Conservation (phyloP, 2,329 filamentous ascomycete species). For the Didymella segeticola region DNA sequence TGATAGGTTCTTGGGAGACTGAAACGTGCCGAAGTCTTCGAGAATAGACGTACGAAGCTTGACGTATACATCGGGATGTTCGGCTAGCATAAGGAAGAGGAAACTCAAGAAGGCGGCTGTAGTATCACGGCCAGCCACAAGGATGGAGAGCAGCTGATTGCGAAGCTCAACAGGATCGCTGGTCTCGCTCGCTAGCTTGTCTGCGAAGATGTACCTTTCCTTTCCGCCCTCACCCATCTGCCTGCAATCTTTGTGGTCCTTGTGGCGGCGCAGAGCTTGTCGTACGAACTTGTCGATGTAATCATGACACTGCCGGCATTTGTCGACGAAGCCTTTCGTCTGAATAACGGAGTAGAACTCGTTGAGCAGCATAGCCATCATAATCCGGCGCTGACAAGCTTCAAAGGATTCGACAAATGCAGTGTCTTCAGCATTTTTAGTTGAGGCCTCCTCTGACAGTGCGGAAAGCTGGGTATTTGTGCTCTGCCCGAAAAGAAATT, state of each 20-base stretch:
- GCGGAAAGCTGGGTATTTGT: conserved; percentile 10
- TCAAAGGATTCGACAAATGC: background rate
- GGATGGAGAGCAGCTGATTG: conserved; percentile 68
- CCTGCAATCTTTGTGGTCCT: background rate
- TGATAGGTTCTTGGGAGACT: conserved; percentile 4
- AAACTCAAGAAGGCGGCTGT: conserved; percentile 72
- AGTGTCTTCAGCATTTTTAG: background rate
- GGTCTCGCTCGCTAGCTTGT: background rate
- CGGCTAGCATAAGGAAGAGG: conserved; percentile 42
- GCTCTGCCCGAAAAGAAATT: conserved; percentile 41
- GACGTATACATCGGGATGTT: conserved; percentile 46
- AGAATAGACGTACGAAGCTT: conserved; percentile 40
- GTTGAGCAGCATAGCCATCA: conserved; percentile 2
- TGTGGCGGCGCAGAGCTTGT: conserved; percentile 27
- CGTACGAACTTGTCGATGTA: conserved; percentile 35
- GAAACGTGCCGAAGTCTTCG: conserved; percentile 48
- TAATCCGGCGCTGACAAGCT: background rate
- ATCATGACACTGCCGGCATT: background rate
- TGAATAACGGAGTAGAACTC: background rate
- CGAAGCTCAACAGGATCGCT: conserved; percentile 32
- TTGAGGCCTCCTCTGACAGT: background rate
- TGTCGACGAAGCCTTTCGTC: background rate
- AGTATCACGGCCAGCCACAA: conserved; percentile 84
- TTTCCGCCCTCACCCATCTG: background rate
- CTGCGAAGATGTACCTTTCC: conserved; percentile 4